Percentiles rank a stretch among this genome's conserved stretches.
These are phyloP conservation scores for Ophidiomyces ophidiicola DNA, from an alignment of 2,329 filamentous ascomycete species.

Conservation along the genomic window DNA sequence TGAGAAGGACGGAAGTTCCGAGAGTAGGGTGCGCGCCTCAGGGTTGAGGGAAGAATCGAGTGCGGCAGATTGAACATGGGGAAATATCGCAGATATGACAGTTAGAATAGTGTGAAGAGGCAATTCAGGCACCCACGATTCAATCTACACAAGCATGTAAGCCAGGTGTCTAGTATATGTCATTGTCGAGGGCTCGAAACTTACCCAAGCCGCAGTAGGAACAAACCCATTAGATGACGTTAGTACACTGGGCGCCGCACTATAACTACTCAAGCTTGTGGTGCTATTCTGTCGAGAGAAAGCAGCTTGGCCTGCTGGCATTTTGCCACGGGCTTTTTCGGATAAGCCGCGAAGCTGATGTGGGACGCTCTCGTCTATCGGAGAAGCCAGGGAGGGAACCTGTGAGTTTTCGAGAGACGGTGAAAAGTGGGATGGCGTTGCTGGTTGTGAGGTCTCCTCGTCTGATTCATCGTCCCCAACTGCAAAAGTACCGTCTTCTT, in stretches of 20 bases:
- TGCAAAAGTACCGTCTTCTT: conserved; percentile 67
- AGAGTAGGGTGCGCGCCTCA: conserved; percentile 32
- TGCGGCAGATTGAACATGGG: conserved; percentile 39
- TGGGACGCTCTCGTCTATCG: conserved; percentile 66
- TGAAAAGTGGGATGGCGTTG: conserved; percentile 48
- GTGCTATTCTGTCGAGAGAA: conserved; percentile 88
- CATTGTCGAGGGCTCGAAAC: conserved; percentile 16
- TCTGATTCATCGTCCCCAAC: conserved; percentile 70
- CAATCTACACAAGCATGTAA: conserved; percentile 46
- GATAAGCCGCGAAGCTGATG: conserved; percentile 83
- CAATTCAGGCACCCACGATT: conserved; percentile 83
- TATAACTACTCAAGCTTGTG: conserved; percentile 60
- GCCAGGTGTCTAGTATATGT: not conserved
- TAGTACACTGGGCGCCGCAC: conserved; percentile 45
- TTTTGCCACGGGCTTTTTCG: conserved; percentile 91
- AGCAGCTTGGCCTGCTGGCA: conserved; percentile 67
- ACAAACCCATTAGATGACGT: conserved; percentile 51
- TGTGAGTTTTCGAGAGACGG: conserved; percentile 44
- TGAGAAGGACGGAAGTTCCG: conserved; percentile 33
- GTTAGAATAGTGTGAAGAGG: conserved; percentile 77
- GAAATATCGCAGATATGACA: conserved; percentile 52
- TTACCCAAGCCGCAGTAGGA: conserved; percentile 63
- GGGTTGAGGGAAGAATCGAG: conserved; percentile 30
- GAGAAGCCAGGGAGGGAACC: conserved; percentile 56
- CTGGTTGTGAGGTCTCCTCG: conserved; percentile 49